Base-by-base conservation (phyloP, 139 green algal genomes). In the Limnomonas spitsbergensis region DNA sequence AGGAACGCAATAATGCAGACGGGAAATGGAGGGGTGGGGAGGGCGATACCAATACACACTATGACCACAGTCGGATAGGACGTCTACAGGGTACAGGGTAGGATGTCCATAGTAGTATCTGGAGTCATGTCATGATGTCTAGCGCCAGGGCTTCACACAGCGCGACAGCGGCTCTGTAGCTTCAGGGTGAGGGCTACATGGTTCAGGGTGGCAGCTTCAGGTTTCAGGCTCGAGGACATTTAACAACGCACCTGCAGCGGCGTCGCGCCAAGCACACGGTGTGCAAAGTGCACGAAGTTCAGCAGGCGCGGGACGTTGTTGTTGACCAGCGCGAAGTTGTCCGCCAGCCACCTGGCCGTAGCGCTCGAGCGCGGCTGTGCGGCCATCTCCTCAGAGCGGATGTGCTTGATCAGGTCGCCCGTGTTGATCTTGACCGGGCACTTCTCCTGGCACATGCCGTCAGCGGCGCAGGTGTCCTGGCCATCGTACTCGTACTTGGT, bases 361-460 rank as follows among this genome's bases (percentile, higher is more conserved):
- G 78, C 78, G 2, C 38, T 72, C 1, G 53, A n/a, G 37, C 29
- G 70, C 53, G 40, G 38, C 20, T 36, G 9, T 4, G n/a, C n/a
- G 31, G 36, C 66, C 70, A 77, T 77, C 38, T 77, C 39, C 70
- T 77, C 70, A 32, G 7, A 36, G 4, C 70, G 34, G 27, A 96
- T 83, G 66, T 85, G 36, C 88, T 98, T 98, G 82, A 98, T 91
- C 66, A 98, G 86, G 76, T 95, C 92, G 29, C 95, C 94, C 3
- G 94, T 98, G 92, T 98, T 98, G 89, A 98, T 98, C 84, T 97
- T 97, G 4, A 98, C 95, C 2, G 95, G 95, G 91, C 95, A 98
- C 90, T 98, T 98, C 84, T 96, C 92, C 88, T 98, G 93, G 89
- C 94, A 98, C 94, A 98, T 98, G 88, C 94, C 94, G 81, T 98